These are phyloP conservation scores for Hypomyces perniciosus DNA, from an alignment of 2,329 filamentous ascomycete species.

Conservation along the genomic window DNA sequence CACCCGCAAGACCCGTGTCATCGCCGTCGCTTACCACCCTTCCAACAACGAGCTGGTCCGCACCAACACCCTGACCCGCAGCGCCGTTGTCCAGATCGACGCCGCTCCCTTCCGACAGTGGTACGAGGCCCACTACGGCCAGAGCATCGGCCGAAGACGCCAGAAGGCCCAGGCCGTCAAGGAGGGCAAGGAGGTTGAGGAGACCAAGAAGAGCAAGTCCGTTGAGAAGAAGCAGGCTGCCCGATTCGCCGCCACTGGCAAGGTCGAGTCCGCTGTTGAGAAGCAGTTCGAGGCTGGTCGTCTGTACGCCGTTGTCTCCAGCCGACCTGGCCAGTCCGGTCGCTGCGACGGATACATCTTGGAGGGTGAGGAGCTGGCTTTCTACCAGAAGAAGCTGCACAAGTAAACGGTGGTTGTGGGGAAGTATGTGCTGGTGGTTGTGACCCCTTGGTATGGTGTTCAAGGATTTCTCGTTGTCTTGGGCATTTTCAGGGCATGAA, in stretches of 20 bases:
- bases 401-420: constrained; percentile 57
- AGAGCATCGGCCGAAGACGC: constrained; percentile 80
- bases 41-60: constrained; percentile 99
- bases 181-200: constrained; percentile 58
- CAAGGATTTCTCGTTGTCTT: constrained; percentile 31
- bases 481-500: constrained; percentile 29
- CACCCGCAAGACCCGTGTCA: constrained; percentile 98
- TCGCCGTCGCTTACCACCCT: constrained; percentile 96
- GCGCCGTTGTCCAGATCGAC: constrained; percentile 97
- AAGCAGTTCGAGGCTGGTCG: constrained; percentile 99
- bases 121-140: constrained; percentile 99
- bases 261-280: constrained; percentile 90
- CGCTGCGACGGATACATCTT: constrained; percentile 96
- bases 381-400: constrained; percentile 99
- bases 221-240: constrained; percentile 95
- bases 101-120: constrained; percentile 98
- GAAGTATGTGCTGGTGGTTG: neutral
- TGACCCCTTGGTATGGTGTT: constrained; percentile 28
- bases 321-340: constrained; percentile 93
- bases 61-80: constrained; percentile 99
- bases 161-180: constrained; percentile 67
- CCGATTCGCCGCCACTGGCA: constrained; percentile 75
- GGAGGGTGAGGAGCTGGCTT: constrained; percentile 98
- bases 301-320: constrained; percentile 87
- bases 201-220: constrained; percentile 87